A percentile compares a stretch with the other conserved stretches of the same genome.
Conservation (phyloP, 1,284 basidiomycete species). For the Boletus subluridellus region DNA sequence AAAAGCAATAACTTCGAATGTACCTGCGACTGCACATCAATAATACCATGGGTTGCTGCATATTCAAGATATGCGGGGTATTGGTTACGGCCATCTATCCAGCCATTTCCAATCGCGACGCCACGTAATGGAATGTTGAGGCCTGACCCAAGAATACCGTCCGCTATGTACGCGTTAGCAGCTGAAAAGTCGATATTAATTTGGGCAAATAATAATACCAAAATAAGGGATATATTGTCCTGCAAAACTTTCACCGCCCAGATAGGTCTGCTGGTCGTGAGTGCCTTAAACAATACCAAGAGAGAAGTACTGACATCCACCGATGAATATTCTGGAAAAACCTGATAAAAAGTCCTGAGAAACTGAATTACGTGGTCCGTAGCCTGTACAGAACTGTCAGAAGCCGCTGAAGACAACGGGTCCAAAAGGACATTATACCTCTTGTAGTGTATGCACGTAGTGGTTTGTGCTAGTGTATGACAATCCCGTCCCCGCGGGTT, state of each 20-base stretch:
- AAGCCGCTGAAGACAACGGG: neutral
- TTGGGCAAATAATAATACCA: conserved; percentile 43
- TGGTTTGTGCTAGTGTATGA: conserved; percentile 85
- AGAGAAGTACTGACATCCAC: conserved; percentile 68
- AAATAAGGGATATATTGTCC: conserved; percentile 99
- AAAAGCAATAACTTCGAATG: conserved; percentile 19
- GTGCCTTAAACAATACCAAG: conserved; percentile 8
- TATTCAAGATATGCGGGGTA: conserved; percentile 91
- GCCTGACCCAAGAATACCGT: conserved; percentile 70
- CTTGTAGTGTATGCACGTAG: conserved; percentile 76
- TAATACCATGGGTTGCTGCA: conserved; percentile 73
- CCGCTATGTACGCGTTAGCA: conserved; percentile 48
- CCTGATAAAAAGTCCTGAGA: conserved; percentile 78
- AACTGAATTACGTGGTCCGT: conserved; percentile 82
- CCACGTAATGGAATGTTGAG: conserved; percentile 67
- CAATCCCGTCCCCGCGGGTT: conserved; percentile 94
- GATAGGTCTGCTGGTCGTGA: conserved; percentile 65
- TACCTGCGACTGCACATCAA: conserved; percentile 73
- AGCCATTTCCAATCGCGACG: conserved; percentile 93
- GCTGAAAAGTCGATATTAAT: neutral
- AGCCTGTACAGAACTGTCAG: conserved; percentile 49
- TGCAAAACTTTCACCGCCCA: conserved; percentile 93
- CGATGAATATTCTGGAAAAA: conserved; percentile 85
- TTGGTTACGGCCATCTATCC: conserved; percentile 89
- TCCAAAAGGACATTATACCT: conserved; percentile 45